Base-by-base conservation (phyloP, 2,329 filamentous ascomycete species). In the Neoascochyta sp. region DNA sequence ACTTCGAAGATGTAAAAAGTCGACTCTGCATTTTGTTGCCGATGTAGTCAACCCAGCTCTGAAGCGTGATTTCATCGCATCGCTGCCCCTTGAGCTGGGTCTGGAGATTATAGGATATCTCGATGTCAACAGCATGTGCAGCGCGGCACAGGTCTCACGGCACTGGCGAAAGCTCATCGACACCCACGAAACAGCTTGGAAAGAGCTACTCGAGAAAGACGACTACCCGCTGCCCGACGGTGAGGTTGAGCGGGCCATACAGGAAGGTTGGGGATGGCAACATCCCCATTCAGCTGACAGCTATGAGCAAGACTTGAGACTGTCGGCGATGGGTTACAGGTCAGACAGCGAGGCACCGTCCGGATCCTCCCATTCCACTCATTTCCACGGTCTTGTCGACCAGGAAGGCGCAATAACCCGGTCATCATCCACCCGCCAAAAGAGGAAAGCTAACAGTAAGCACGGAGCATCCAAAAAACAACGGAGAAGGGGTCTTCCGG, bases 231-330 rank as follows among this genome's bases (percentile, higher is more conserved):
- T 98, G 2, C 81, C 87, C 0, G 71, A 81, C 1, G 86, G 86
- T 11, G 92, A 98, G 62, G 71, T 98, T 14, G 80, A 86, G 43
- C 81, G 82, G 47, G 89, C 92, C 16, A 88, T 96, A 32, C 70
- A 73, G 22, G 86, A 96, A 67, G 92, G 92, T 9, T 98, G 92
- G 92, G 92, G 89, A 9, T 98, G 92, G 88, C 92, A 98, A 59
- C 86, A 90, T 55, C 86, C 89, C 1, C 76, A 79, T 32, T 84
- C 83, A 0, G 63, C 73, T 4, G 76, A 85, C 30, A 86, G 84
- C 14, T 86, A 75, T 32, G 92, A 98, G 62, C 75, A 78, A 35
- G 89, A 98, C 56, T 64, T 95, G 27, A 86, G 85, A 3, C 74
- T 79, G 32, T 61, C 74, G 11, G 40, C 39, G 9, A 24, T 44